A percentile compares a stretch with the other conserved stretches of the same genome.
phyloP scores from a whole-genome alignment of 331 rosid genomes.

The Cucumis variabilis region DNA sequence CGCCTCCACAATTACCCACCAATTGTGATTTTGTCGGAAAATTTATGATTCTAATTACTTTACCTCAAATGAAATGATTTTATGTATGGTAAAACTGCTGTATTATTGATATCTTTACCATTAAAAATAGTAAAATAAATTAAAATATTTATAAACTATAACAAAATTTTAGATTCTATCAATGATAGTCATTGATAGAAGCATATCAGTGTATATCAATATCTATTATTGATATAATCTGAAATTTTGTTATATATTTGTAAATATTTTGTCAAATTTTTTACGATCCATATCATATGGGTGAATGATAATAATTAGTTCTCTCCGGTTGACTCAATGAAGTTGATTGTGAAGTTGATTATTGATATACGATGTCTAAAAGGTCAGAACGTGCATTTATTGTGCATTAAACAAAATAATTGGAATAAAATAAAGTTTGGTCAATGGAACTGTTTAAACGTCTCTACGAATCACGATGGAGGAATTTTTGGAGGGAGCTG shows the following conservation, averaged over 20 bases:
- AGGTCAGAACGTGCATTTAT: constrained; percentile 23
- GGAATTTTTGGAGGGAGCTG: neutral
- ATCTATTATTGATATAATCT: no score
- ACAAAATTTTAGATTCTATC: no score
- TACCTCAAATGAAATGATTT: neutral
- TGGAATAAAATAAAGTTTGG: constrained; percentile 15
- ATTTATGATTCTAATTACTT: constrained; percentile 2
- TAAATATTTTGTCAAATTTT: no score
- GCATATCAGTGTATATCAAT: no score
- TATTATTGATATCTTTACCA: neutral
- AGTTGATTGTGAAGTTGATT: neutral
- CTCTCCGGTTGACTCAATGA: neutral
- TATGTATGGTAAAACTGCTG: neutral
- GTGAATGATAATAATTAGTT: neutral
- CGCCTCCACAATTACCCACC: neutral
- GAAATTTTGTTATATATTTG: no score
- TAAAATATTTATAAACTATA: no score
- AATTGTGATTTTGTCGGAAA: neutral
- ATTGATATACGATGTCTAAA: neutral
- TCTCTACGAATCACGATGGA: neutral
- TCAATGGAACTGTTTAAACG: constrained; percentile 16
- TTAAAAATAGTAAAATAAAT: neutral
- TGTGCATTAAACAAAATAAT: neutral
- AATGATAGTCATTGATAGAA: no score
- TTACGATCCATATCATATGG: neutral